Base-by-base conservation (phyloP, 2,329 filamentous ascomycete genomes). In the Clarireedia sp. region DNA sequence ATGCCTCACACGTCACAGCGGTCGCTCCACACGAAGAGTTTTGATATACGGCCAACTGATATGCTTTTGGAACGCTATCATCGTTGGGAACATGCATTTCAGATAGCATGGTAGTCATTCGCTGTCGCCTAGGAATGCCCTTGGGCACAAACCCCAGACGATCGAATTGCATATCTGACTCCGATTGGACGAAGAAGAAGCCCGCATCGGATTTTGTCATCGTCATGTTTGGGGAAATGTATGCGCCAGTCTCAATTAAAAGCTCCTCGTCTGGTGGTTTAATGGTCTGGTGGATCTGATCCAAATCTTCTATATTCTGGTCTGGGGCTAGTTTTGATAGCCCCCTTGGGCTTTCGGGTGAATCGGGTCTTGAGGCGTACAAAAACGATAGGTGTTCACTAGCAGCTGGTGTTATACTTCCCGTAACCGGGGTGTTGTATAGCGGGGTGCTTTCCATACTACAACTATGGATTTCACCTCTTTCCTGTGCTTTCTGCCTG, bases 391-490 rank as follows among this genome's bases (percentile, higher is more conserved):
- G 41, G 33, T n/a, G 21, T 40, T 47, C 38, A 48, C 37, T 49
- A 4, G 17, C 36, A 38, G 33, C 14, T 21, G 62, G 59, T 23
- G 54, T 56, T 8, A 55, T 21, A 36, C 33, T 33, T 5, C 58
- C 57, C 50, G 59, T 64, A n/a, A 41, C 48, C 5, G 64, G 63
- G 5, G 66, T 59, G 16, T 64, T 66, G 47, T 59, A 64, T 19
- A 59, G 61, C 9, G 54, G 56, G 17, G 38, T 57, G 37, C 58
- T 59, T 19, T 64, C 58, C 16, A 54, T 54, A 19, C 62, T 65
- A 36, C 60, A 62, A 26, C 62, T 67, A 47, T 66, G 54, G 9
- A 68, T 68, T 5, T 67, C 63, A 9, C 63, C 63, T 17, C 66
- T 56, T 44, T 64, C 62, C 43, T 61, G 64, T 19, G 65, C 66